Evolutionary conservation across 805 yeast genomes (phyloP), one percentile per base, ranked within the genome.

Genomic region (Metschnikowia noctiluminum): DNA sequence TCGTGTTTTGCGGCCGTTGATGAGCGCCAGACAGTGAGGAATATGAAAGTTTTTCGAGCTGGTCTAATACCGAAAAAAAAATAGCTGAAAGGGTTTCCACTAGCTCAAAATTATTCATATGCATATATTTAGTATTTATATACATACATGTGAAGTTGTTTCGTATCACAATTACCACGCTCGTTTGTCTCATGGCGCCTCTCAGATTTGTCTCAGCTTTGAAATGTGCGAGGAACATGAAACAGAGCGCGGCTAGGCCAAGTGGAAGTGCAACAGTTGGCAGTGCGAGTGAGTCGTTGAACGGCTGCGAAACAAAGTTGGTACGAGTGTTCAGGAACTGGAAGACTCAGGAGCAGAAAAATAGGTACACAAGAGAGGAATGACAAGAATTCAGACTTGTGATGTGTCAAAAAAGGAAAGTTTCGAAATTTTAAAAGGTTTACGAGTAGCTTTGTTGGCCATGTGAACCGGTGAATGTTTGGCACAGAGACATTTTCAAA

Each of bases 181-280:
- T 30, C 6, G 32, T 10, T 30, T 31, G 35, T 15, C 13, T 14
- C 8, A 38, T 13, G 26, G 15, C 7, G 13, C 14, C n/a, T 28
- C 32, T 43, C 42, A 37, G 38, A 26, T 21, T 31, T 43, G 46
- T 43, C 38, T 43, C 46, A 43, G 41, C 31, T 21, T 43, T 21
- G 16, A 12, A 13, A 7, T 44, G 21, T 30, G 42, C 28, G 47
- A 13, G 39, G 28, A 13, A 44, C 39, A 32, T 44, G 47, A 44
- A 44, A 44, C 47, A 28, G 26, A 31, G 46, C 32, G 47, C 42
- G 39, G 35, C 42, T 9, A n/a, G 34, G 26, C 12, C 37, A 35
- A 7, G 38, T n/a, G 15, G 36, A 21, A 21, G 36, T 34, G 36
- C 36, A 34, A 34, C 8, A n/a, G 15, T 8, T 28, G 38, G 38